These are phyloP conservation scores for Hypoxylon sp. DNA, from an alignment of 2,329 filamentous ascomycete species.

Conservation along the genomic window DNA sequence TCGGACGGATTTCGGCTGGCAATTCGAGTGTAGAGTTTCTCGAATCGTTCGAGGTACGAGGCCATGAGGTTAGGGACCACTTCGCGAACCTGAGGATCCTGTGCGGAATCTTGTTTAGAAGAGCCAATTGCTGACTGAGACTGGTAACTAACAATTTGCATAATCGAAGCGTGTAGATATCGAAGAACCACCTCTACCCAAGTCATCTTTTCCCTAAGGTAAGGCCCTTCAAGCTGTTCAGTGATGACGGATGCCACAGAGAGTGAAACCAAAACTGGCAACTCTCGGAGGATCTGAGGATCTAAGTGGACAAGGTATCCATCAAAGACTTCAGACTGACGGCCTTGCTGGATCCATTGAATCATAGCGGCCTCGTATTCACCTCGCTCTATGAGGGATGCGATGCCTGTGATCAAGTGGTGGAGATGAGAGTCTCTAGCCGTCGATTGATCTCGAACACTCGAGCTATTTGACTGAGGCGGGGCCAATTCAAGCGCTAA, in stretches of 20 bases:
- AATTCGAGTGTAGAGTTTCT: constrained; percentile 65
- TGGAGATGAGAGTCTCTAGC: constrained; percentile 67
- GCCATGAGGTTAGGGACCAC: constrained; percentile 70
- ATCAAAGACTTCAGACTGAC: constrained; percentile 73
- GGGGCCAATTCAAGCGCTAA: constrained; percentile 55
- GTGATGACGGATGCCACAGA: constrained; percentile 75
- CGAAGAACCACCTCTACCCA: constrained; percentile 73
- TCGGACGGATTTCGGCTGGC: constrained; percentile 62
- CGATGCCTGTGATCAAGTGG: constrained; percentile 69
- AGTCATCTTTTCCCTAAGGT: constrained; percentile 67
- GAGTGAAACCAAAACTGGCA: constrained; percentile 72
- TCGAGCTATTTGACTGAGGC: constrained; percentile 58
- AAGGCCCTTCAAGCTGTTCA: constrained; percentile 66
- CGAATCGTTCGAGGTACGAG: constrained; percentile 64
- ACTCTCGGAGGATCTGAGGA: constrained; percentile 65
- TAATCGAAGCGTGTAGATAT: constrained; percentile 63
- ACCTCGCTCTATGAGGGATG: constrained; percentile 70
- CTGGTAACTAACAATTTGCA: constrained; percentile 62
- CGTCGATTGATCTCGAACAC: constrained; percentile 60
- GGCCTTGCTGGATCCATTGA: constrained; percentile 74
- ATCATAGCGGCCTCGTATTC: constrained; percentile 73
- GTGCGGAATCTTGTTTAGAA: constrained; percentile 48
- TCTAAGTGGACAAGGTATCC: constrained; percentile 65
- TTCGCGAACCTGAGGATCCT: constrained; percentile 67
- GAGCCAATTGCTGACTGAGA: constrained; percentile 21